These are phyloP conservation scores for Ilex asprella DNA, from an alignment of 257 asterid species.

Conservation along the genomic window DNA sequence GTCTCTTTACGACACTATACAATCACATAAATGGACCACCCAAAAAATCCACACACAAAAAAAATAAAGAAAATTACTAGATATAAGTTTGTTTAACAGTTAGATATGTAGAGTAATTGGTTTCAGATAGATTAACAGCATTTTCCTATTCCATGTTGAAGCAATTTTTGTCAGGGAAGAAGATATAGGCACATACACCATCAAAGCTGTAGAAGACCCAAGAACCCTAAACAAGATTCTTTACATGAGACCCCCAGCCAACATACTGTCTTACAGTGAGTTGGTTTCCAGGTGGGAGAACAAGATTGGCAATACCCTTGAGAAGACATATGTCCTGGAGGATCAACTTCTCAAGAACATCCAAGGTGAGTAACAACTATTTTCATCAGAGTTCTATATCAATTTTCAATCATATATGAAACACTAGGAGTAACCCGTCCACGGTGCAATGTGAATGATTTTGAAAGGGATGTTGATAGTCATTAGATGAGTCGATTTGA, in stretches of 20 bases:
- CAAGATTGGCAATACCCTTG: conserved; percentile 19
- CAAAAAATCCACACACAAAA: no score
- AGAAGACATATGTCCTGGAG: conserved; percentile 14
- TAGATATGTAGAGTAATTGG: no score
- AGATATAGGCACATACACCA: conserved; percentile 20
- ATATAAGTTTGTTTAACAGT: no score
- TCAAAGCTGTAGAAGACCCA: conserved; percentile 25
- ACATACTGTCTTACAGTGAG: conserved; percentile 16
- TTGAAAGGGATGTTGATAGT: not conserved
- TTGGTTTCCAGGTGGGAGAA: conserved; percentile 20
- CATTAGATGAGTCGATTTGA: not conserved
- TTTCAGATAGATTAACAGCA: not conserved
- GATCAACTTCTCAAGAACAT: conserved; percentile 19
- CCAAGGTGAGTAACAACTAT: conserved; percentile 3
- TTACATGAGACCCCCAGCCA: conserved; percentile 16
- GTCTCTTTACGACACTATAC: no score
- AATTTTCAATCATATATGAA: no score
- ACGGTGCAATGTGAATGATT: no score
- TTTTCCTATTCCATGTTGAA: not conserved
- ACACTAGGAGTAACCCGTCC: no score
- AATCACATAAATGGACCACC: no score
- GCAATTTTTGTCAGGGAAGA: conserved; percentile 13
- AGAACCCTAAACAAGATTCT: conserved; percentile 23
- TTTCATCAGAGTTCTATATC: no score
- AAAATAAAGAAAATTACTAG: no score